Evolutionary conservation across 148 eudicot species (phyloP), one percentile per base, ranked within the genome.

Genomic region (Camellia lanceoleosa): DNA sequence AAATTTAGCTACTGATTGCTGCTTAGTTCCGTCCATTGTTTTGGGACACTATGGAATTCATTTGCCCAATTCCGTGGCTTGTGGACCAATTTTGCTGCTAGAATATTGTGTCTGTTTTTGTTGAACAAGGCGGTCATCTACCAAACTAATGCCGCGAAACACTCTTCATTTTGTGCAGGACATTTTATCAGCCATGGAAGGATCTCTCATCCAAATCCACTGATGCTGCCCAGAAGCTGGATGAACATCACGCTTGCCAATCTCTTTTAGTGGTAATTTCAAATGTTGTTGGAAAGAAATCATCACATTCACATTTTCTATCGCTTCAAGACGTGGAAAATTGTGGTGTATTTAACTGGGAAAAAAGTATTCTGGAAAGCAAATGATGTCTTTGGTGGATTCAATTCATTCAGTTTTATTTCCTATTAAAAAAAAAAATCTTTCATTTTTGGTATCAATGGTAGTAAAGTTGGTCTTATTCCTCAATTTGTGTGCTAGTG

Each of bases 201-300:
- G 90, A 90, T 80, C 78, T 66, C 62, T 78, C 87, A 18, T 61
- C 83, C 6, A 77, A 86, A 41, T 59, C 54, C 46, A 80, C 68
- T 18, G 87, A 80, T 59, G 56, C 42, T 5, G 91, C 55, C 2
- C 91, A 87, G 81, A 85, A 76, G 74, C 67, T 90, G 80, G 91
- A 89, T 20, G 95, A 91, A 82, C 81, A 74, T 72, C 90, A 86
- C 64, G 97, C 99, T 18, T 93, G 97, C 78, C 84, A 87, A 81
- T 83, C 84, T n/a, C 86, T 95, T 62, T 80, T 92, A 42, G 80
- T 89, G 19, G 77, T 79, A 66, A 73, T 92, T 69, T 89, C 90
- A 5, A 83, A 82, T 38, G 63, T 81, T 42, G 70, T 95, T 47
- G 80, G 79, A 38, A 86, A 82, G 69, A 88, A 88, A 72, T 84